Percentiles rank a stretch among this genome's conserved stretches.
phyloP scores from a whole-genome alignment of 805 yeast genomes.

The Torulaspora indica region DNA sequence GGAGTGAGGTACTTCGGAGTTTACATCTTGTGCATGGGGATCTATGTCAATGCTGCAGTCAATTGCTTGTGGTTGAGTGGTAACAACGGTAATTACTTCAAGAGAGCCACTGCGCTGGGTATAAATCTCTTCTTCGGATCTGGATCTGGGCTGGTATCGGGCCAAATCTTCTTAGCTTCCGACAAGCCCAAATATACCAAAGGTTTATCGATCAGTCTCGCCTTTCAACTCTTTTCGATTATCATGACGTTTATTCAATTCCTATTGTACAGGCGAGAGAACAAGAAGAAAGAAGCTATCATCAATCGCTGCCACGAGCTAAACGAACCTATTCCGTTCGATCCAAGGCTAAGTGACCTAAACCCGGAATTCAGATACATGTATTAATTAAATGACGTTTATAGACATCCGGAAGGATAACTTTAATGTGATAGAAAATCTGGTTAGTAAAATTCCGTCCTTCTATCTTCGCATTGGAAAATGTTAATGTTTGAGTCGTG shows the following conservation, averaged over 20 bases:
- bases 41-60: slow-evolving; percentile 39
- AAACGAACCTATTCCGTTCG: slow-evolving; percentile 35
- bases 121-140: slow-evolving; percentile 37
- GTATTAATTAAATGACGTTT: slow-evolving; percentile 32
- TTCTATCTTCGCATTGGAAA: slow-evolving; percentile 46
- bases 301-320: slow-evolving; percentile 32
- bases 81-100: slow-evolving; percentile 39
- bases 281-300: slow-evolving; percentile 36
- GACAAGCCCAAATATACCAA: slow-evolving; percentile 41
- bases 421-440: neutral
- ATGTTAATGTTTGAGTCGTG: slow-evolving; percentile 70
- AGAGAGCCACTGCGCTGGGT: slow-evolving; percentile 40
- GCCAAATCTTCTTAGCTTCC: slow-evolving; percentile 35
- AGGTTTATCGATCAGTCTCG: slow-evolving; percentile 42
- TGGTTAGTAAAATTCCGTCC: slow-evolving; percentile 13
- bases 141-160: slow-evolving; percentile 38
- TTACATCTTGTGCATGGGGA: slow-evolving; percentile 39
- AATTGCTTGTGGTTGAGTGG: slow-evolving; percentile 41
- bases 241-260: slow-evolving; percentile 34
- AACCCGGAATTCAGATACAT: slow-evolving; percentile 46
- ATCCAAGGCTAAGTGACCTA: slow-evolving; percentile 35
- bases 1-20: slow-evolving; percentile 40
- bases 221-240: slow-evolving; percentile 42
- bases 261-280: slow-evolving; percentile 35
- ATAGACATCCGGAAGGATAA: neutral